Evolutionary conservation across 2,329 filamentous ascomycete genomes (phyloP).

Genomic region (Hypoxylon sp.): DNA sequence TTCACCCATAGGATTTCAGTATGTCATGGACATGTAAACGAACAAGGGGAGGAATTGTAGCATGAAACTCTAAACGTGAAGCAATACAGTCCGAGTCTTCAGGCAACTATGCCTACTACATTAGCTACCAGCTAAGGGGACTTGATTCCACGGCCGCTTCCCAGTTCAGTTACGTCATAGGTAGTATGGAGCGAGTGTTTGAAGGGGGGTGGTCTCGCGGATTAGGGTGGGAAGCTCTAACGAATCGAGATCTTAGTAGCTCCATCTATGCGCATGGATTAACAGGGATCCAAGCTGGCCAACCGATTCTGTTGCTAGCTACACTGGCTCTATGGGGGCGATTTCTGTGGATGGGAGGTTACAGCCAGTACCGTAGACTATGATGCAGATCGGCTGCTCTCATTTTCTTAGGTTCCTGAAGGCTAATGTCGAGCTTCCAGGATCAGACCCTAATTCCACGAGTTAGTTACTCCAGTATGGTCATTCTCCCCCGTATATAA

Average conservation of each 20-base stretch:
- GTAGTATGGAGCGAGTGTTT: slow-evolving; percentile 6
- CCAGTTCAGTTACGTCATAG: slow-evolving; percentile 43
- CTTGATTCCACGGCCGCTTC: slow-evolving; percentile 10
- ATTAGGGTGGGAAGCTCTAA: slow-evolving; percentile 12
- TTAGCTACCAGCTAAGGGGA: not conserved
- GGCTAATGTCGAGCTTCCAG: not conserved
- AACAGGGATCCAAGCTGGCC: slow-evolving; percentile 18
- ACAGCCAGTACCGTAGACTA: not conserved
- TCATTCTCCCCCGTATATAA: not conserved
- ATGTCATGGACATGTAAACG: slow-evolving; percentile 17
- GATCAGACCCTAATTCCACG: not conserved
- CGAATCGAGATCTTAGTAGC: slow-evolving; percentile 33
- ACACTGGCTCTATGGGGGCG: not conserved
- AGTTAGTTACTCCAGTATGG: not conserved
- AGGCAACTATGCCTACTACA: slow-evolving; percentile 5
- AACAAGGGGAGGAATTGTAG: slow-evolving; percentile 26
- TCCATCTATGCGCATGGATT: slow-evolving; percentile 15
- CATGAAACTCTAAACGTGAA: slow-evolving; percentile 37
- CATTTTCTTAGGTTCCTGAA: not conserved
- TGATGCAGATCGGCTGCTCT: not conserved
- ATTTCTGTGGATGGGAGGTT: not conserved
- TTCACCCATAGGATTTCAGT: slow-evolving; percentile 18
- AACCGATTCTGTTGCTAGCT: slow-evolving; percentile 9
- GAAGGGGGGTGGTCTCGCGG: slow-evolving; percentile 3
- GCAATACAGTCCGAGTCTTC: slow-evolving; percentile 17